These are phyloP conservation scores for Panicum miliaceum DNA, from an alignment of 176 grass and related monocot genomes.

Conservation along the genomic window DNA sequence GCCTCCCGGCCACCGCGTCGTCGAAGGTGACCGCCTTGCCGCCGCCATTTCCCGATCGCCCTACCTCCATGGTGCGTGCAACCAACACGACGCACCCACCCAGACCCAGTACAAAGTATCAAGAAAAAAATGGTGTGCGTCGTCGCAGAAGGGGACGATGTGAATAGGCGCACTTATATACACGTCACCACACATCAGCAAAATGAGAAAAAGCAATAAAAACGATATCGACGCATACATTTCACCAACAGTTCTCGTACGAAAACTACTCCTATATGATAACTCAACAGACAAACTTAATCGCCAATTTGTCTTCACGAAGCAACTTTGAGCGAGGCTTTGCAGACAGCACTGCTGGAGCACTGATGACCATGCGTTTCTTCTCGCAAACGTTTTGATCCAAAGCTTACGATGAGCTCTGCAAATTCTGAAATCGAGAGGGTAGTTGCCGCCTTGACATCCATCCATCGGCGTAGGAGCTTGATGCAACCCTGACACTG, in stretches of 20 bases:
- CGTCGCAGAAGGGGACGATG: not conserved
- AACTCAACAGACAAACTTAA: not conserved
- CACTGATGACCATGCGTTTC: slow-evolving; percentile 27
- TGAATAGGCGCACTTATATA: slow-evolving; percentile 44
- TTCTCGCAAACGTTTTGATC: not conserved
- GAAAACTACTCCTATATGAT: not conserved
- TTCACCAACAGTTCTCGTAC: not conserved
- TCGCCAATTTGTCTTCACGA: slow-evolving; percentile 36
- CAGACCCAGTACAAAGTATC: not conserved
- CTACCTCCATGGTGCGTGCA: slow-evolving; percentile 32
- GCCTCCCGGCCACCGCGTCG: slow-evolving; percentile 13
- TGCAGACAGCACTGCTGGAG: slow-evolving; percentile 23
- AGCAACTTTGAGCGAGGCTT: slow-evolving; percentile 27
- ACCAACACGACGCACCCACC: not conserved
- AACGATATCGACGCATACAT: not conserved
- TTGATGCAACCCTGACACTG: not conserved
- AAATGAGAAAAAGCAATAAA: not conserved
- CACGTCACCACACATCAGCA: not conserved
- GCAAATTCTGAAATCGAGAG: not conserved
- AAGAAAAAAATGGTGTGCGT: not conserved
- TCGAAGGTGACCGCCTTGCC: slow-evolving; percentile 38
- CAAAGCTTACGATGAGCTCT: not conserved
- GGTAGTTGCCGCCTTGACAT: slow-evolving; percentile 38
- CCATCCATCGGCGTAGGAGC: slow-evolving; percentile 10
- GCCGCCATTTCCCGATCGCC: slow-evolving; percentile 34